Percentiles rank a stretch among this genome's conserved stretches.
Conservation (phyloP, 192 early-diverging fungal genomes). For the Haplosporangium gracile region DNA sequence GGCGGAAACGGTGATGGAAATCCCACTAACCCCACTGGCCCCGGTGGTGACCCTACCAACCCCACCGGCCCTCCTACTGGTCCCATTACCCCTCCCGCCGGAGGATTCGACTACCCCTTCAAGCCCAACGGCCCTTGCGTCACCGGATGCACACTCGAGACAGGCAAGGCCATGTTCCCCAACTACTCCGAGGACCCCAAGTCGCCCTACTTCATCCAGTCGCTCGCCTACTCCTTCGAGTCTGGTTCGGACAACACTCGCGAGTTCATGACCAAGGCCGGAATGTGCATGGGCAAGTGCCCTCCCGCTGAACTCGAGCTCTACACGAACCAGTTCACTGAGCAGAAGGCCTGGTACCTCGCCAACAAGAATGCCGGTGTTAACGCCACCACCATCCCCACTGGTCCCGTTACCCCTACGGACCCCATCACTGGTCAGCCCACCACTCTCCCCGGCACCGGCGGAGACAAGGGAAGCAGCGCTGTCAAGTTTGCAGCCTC, state of each 20-base stretch:
- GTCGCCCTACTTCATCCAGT: slow-evolving; percentile 29
- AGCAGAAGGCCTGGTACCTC: slow-evolving; percentile 15
- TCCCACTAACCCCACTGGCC: slow-evolving; percentile 1
- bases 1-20: too few species aligned
- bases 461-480: background rate
- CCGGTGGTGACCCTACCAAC: background rate
- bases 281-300: slow-evolving; percentile 21
- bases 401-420: background rate
- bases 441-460: background rate
- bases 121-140: slow-evolving; percentile 25
- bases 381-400: slow-evolving; percentile 11
- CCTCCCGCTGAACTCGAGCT: slow-evolving; percentile 15
- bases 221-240: slow-evolving; percentile 15
- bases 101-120: slow-evolving; percentile 29
- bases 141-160: slow-evolving; percentile 6
- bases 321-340: slow-evolving; percentile 14
- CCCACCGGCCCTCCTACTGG: background rate
- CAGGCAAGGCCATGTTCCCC: slow-evolving; percentile 29
- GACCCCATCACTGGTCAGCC: background rate
- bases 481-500: slow-evolving; percentile 14
- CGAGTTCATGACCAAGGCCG: slow-evolving; percentile 23
- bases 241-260: slow-evolving; percentile 2
- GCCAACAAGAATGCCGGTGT: background rate
- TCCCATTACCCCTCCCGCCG: slow-evolving; percentile 4
- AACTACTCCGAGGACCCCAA: slow-evolving; percentile 28